Conservation (phyloP, 169 alveolate genomes). For the Eimeria sp. region DNA sequence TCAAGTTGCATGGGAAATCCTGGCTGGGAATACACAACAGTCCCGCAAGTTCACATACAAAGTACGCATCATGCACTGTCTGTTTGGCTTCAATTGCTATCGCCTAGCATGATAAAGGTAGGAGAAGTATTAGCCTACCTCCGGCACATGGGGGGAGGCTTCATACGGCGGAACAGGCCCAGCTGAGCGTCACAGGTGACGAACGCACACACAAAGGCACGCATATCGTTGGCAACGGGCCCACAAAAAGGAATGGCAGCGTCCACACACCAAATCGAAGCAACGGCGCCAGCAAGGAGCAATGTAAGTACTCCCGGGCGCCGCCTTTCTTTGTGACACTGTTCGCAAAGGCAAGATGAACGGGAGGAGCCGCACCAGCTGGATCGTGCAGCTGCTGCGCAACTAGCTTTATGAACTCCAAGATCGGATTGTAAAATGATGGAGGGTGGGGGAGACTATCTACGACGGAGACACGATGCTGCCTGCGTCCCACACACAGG, state of each 20-base stretch:
- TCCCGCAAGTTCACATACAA: neutral
- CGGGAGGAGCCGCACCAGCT: neutral
- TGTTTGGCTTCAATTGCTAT: neutral
- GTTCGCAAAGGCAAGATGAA: neutral
- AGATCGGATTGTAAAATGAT: neutral
- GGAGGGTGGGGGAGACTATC: constrained; percentile 40
- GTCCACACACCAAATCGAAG: neutral
- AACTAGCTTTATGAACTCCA: neutral
- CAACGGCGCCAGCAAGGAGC: neutral
- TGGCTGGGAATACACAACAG: constrained; percentile 45
- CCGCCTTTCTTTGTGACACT: neutral
- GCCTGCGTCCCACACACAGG: constrained; percentile 22
- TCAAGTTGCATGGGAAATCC: constrained; percentile 45
- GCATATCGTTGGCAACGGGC: neutral
- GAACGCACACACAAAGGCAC: neutral
- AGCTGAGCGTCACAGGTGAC: neutral
- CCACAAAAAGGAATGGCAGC: neutral
- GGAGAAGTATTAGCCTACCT: neutral
- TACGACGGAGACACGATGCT: neutral
- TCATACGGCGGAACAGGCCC: constrained; percentile 37
- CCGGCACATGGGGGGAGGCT: constrained; percentile 40
- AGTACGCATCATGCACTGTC: neutral
- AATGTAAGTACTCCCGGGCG: neutral
- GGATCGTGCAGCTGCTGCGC: constrained; percentile 56
- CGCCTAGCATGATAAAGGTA: neutral